phyloP scores from a whole-genome alignment of 2,329 filamentous ascomycete species.

The Ophiocordyceps robertsii region DNA sequence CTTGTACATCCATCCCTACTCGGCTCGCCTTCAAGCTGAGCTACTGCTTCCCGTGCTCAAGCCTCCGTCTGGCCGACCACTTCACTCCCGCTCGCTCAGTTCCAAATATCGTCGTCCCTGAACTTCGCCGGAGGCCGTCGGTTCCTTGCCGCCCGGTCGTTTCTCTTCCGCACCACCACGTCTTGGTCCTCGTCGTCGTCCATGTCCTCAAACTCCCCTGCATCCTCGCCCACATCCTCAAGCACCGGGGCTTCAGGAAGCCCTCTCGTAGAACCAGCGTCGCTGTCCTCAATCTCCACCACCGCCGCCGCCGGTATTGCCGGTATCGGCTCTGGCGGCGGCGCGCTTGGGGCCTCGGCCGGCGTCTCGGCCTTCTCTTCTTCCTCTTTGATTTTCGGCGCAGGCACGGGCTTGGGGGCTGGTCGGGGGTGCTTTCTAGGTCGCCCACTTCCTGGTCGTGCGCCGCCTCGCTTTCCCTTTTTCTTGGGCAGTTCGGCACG shows the following conservation, averaged over 20 bases:
- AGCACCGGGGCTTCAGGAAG: background rate
- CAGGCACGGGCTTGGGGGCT: conserved; percentile 3
- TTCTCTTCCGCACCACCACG: conserved; percentile 13
- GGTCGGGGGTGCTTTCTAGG: conserved; percentile 23
- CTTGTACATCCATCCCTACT: too few species aligned
- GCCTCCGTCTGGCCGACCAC: too few species aligned
- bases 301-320: too few species aligned
- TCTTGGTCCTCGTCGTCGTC: conserved; percentile 18
- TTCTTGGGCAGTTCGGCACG: conserved; percentile 15
- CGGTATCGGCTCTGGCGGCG: background rate
- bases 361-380: background rate
- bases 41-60: background rate
- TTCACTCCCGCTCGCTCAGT: background rate
- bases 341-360: background rate
- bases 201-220: conserved; percentile 5
- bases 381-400: background rate
- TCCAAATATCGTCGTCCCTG: conserved; percentile 17
- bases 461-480: conserved; percentile 22
- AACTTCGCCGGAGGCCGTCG: conserved; percentile 22
- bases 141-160: conserved; percentile 14
- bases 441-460: conserved; percentile 23
- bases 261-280: conserved; percentile 6
- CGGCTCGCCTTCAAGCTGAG: too few species aligned
- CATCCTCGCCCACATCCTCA: background rate
- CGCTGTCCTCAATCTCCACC: conserved; percentile 15